Evolutionary conservation across 441 rosid genomes (phyloP).

Genomic region (Populus tomentosa): DNA sequence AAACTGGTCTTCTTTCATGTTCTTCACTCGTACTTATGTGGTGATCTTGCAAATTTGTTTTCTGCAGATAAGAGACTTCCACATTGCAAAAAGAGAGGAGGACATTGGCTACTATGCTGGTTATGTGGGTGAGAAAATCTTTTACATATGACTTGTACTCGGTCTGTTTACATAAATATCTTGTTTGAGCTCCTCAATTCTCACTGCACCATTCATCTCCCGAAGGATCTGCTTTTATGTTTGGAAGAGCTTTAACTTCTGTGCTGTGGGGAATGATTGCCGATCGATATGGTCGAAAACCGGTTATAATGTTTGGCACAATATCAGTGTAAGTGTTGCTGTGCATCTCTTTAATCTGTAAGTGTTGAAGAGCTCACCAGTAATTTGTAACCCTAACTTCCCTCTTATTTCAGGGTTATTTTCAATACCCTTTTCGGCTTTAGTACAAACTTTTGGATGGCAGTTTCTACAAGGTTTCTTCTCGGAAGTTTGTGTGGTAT

Average conservation of each 20-base stretch:
- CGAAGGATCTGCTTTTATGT: slow-evolving; percentile 48
- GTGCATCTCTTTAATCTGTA: background rate
- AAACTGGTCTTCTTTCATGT: background rate
- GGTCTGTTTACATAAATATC: background rate
- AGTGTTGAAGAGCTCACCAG: background rate
- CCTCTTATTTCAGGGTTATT: slow-evolving; percentile 16
- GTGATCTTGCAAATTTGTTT: background rate
- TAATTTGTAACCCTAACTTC: background rate
- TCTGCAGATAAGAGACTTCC: slow-evolving; percentile 47
- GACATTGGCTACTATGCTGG: slow-evolving; percentile 65
- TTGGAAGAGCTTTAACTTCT: slow-evolving; percentile 50
- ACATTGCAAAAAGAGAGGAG: slow-evolving; percentile 49
- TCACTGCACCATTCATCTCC: background rate
- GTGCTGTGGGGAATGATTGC: slow-evolving; percentile 42
- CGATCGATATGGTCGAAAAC: slow-evolving; percentile 45
- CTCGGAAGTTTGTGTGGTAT: slow-evolving; percentile 27
- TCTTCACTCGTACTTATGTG: background rate
- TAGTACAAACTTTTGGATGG: slow-evolving; percentile 30
- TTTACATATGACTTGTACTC: background rate
- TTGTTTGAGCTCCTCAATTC: background rate
- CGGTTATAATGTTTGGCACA: slow-evolving; percentile 36
- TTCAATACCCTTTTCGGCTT: slow-evolving; percentile 31
- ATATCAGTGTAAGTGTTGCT: slow-evolving; percentile 31
- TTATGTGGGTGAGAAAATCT: slow-evolving; percentile 35
- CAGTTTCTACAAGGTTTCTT: slow-evolving; percentile 25